A percentile compares a stretch with the other conserved stretches of the same genome.
These are phyloP conservation scores for Boletus mariae DNA, from an alignment of 1,284 basidiomycete genomes.

Conservation along the genomic window DNA sequence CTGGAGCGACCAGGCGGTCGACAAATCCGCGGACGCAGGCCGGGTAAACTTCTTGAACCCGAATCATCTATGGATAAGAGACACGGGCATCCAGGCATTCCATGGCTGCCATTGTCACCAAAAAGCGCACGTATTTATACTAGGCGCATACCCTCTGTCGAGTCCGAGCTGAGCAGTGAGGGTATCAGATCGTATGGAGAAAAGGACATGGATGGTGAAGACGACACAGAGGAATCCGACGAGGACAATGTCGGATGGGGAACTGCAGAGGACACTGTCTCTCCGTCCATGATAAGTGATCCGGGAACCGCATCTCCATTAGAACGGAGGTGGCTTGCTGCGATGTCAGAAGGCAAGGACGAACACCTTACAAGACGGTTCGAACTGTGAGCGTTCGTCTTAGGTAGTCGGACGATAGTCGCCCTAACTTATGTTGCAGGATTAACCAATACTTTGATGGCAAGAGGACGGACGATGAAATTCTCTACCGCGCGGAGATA, in stretches of 20 bases:
- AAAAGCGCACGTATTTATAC: conserved; percentile 45
- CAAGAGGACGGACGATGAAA: conserved; percentile 76
- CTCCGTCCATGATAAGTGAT: conserved; percentile 71
- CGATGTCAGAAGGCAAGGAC: conserved; percentile 80
- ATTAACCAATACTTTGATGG: conserved; percentile 83
- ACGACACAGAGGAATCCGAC: conserved; percentile 35
- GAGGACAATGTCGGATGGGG: conserved; percentile 46
- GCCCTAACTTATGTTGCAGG: conserved; percentile 36
- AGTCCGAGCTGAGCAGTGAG: conserved; percentile 42
- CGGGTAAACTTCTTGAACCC: conserved; percentile 21
- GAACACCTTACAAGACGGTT: conserved; percentile 58
- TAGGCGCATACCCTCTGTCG: conserved; percentile 41
- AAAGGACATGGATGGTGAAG: conserved; percentile 32
- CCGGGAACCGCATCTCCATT: conserved; percentile 76
- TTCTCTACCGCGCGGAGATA: conserved; percentile 72
- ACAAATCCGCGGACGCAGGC: conserved; percentile 22
- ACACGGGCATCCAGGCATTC: conserved; percentile 21
- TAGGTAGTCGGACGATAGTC: not conserved
- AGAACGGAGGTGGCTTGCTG: conserved; percentile 76
- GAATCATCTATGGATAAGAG: conserved; percentile 24
- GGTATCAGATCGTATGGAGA: conserved; percentile 26
- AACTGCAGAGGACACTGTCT: conserved; percentile 50
- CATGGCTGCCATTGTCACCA: conserved; percentile 51
- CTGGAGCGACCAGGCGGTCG: conserved; percentile 36
- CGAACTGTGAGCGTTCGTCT: conserved; percentile 50